Evolutionary conservation across 2,329 filamentous ascomycete genomes (phyloP), one percentile per base, ranked within the genome.

Genomic region (Alternaria infectoria): DNA sequence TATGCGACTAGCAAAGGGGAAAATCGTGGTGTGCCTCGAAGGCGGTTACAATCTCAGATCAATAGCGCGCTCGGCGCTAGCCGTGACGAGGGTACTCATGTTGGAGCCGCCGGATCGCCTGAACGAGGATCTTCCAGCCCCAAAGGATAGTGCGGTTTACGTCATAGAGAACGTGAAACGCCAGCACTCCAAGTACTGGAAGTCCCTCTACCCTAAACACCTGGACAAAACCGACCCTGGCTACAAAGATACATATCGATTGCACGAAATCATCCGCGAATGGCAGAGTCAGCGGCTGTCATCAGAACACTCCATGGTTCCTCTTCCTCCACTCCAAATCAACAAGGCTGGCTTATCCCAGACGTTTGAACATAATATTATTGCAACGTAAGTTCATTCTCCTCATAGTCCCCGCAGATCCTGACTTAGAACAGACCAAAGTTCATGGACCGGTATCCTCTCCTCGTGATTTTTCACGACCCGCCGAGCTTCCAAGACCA

Each of bases 1-100:
- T 51, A 98, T 97, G 94, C 93, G 93, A 3, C 85, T 99, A 19
- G 95, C 96, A 1, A 86, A 90, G 47, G 96, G 96, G 26, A 97
- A 94, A 76, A 86, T 99, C 13, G 92, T 93, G 3, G 95, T 97
- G 9, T 97, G 94, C 76, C 85, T 99, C 3, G 96, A 99, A 79
- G 96, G 96, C 21, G 96, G 96, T 9, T 99, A 99, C 81, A 98
- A 98, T 73, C 88, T 99, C 23, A 85, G 89, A 51, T 96, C 96
- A 0, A 99, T 99, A 62, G 97, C 96, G 0, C 90, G 92, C 61
- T 98, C 96, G 5, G 94, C 96, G 1, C 86, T 97, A 5, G 93
- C 95, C 3, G 96, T 99, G 1, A 96, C 93, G 2, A 89, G 90
- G 63, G 97, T 95, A 1, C 85, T 99, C 47, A 98, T 99, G 93